These are phyloP conservation scores for Cordyceps cateniannulata DNA, from an alignment of 2,329 filamentous ascomycete species.

Conservation along the genomic window DNA sequence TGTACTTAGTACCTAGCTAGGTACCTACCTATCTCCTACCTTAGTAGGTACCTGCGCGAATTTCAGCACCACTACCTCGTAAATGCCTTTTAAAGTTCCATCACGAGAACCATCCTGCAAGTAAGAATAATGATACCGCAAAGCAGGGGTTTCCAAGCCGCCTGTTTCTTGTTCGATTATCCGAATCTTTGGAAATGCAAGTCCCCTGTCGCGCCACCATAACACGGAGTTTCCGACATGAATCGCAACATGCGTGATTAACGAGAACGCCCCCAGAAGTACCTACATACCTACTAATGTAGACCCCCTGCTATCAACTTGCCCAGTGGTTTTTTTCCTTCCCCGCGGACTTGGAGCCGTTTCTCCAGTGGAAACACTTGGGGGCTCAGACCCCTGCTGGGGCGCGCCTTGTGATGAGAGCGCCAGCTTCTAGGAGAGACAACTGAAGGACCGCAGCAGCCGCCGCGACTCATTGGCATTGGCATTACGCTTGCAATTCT, in stretches of 20 bases:
- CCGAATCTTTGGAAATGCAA: background rate
- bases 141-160: background rate
- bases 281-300: too few species aligned
- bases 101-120: background rate
- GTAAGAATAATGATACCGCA: background rate
- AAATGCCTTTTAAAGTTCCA: background rate
- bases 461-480: background rate
- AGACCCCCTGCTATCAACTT: background rate
- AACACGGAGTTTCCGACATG: conserved; percentile 1
- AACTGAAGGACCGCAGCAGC: background rate
- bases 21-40: too few species aligned
- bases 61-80: background rate
- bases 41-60: conserved; percentile 1
- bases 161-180: background rate
- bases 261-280: background rate
- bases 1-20: too few species aligned
- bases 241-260: conserved; percentile 6
- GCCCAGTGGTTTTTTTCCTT: background rate
- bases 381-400: background rate
- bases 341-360: conserved; percentile 1
- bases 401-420: background rate
- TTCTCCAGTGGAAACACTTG: background rate
- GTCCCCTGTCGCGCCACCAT: background rate
- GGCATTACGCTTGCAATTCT: background rate
- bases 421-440: conserved; percentile 1